Evolutionary conservation across 495 filamentous ascomycete genomes (phyloP), one percentile per base, ranked within the genome.

Genomic region (Aspergillus ostianus): DNA sequence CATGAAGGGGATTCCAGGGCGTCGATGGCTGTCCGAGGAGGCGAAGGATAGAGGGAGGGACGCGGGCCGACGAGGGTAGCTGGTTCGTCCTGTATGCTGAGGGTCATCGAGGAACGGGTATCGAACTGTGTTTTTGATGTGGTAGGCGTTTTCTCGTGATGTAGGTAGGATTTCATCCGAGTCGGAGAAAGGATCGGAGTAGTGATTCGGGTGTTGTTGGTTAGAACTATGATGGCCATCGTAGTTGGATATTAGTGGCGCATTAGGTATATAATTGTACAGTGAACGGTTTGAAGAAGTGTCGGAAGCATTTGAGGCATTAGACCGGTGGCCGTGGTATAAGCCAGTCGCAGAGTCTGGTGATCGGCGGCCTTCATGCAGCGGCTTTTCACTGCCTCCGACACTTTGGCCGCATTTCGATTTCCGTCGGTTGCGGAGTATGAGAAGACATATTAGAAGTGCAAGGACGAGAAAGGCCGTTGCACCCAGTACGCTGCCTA

Each of bases 401-500:
- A 47, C 44, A 2, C 51, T 62, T 45, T 36, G 29, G 19, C 26
- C 21, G 8, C 57, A 47, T 7, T 26, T 26, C 2, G 26, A 32
- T 18, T 51, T 55, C 47, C 67, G 66, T 19, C 59, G 59, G 47
- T 66, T 64, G 26, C 69, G 62, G 50, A 66, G 55, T 44, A 69
- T 51, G 10, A 73, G 47, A 9, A 63, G 51, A 47, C 58, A 64
- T 26, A 65, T 62, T 2, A 70, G 48, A 6, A 71, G 26, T 2
- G 58, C 53, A 12, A 75, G 61, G 1, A 64, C 62, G 4, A 69
- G 51, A 44, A 72, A 57, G 10, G 59, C 70, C 13, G 66, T 41
- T 21, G 60, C 70, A 17, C 74, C 74, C 2, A 77, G 19, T 1
- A 67, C 45, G 29, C 66, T 64, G 5, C 71, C 74, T 12, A 73